Conservation (phyloP, 768 basidiomycete genomes). For the Boletus reticulatus region DNA sequence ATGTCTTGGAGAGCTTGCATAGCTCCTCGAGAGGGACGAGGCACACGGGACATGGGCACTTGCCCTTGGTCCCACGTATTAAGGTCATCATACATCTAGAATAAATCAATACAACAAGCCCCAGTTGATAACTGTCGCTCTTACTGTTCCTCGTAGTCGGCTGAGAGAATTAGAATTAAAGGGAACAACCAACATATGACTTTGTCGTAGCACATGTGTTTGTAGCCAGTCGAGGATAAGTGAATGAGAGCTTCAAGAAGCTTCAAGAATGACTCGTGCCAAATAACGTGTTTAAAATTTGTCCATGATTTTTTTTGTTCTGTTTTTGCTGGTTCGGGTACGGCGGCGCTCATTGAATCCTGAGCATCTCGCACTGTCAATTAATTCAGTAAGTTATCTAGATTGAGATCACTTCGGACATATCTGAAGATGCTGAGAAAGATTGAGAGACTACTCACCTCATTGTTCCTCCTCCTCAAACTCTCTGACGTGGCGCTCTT, state of each 20-base stretch:
- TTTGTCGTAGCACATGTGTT: neutral
- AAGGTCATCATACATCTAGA: neutral
- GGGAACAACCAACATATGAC: neutral
- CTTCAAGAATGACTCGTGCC: neutral
- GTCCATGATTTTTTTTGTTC: neutral
- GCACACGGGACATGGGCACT: neutral
- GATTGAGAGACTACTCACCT: too few species aligned
- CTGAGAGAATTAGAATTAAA: neutral
- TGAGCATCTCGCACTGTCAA: too few species aligned
- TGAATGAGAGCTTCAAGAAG: neutral
- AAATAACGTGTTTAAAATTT: neutral
- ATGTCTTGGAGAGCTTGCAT: neutral
- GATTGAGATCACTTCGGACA: too few species aligned
- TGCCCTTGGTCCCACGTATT: neutral
- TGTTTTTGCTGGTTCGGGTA: neutral
- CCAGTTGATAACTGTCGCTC: too few species aligned
- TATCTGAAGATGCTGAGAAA: too few species aligned
- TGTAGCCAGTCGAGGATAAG: neutral
- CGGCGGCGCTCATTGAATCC: neutral
- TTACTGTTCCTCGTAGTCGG: neutral
- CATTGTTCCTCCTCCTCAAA: too few species aligned
- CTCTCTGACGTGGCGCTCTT: too few species aligned
- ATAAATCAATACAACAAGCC: too few species aligned
- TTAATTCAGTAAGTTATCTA: too few species aligned
- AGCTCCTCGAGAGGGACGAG: neutral